phyloP scores from a whole-genome alignment of 129 eudicot species.

The Tanacetum coccineum region DNA sequence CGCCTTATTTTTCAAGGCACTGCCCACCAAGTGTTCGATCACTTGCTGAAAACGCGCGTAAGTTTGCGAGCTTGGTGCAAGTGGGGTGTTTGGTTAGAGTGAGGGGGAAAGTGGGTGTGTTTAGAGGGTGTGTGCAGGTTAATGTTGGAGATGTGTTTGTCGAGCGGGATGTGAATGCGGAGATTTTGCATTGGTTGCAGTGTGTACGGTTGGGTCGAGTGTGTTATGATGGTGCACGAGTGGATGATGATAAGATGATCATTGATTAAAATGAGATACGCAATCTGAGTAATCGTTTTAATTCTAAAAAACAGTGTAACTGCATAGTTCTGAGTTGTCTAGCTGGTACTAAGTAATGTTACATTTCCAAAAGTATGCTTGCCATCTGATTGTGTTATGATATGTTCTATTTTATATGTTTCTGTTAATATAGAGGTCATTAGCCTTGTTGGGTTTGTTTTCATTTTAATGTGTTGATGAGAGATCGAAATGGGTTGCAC shows the following conservation, averaged over 20 bases:
- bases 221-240: constrained; percentile 38
- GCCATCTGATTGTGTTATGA: too few species aligned
- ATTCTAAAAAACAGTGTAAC: too few species aligned
- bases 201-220: constrained; percentile 55
- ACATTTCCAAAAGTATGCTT: too few species aligned
- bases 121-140: constrained; percentile 57
- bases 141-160: constrained; percentile 65
- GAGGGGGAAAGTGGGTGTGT: constrained; percentile 56
- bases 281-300: too few species aligned
- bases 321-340: too few species aligned
- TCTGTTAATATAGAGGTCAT: too few species aligned
- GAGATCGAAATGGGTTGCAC: too few species aligned
- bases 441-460: too few species aligned
- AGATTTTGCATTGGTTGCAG: constrained; percentile 81
- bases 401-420: too few species aligned
- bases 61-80: constrained; percentile 35
- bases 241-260: background rate
- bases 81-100: constrained; percentile 61
- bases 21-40: constrained; percentile 70
- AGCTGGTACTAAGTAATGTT: too few species aligned
- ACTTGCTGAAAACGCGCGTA: constrained; percentile 53
- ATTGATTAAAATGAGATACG: background rate
- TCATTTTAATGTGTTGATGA: too few species aligned
- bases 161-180: constrained; percentile 74
- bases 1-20: constrained; percentile 58